Evolutionary conservation across 2,329 filamentous ascomycete species (phyloP).

Genomic region (Ophiostoma himal-ulmi): DNA sequence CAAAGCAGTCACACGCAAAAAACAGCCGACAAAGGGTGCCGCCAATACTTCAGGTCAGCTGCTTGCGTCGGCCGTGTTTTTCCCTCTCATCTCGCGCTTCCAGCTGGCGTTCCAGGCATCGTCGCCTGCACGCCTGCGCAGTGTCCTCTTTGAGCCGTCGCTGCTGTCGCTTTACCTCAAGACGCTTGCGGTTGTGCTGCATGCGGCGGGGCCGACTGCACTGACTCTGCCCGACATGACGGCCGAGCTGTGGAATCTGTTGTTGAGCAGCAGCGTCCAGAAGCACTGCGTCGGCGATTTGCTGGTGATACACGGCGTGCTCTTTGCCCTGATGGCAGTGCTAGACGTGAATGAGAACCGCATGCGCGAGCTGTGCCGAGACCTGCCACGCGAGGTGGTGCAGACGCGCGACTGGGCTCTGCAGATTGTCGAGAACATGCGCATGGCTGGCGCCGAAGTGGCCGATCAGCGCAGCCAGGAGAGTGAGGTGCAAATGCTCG

Average conservation of each 20-base stretch:
- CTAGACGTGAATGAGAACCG: slow-evolving; percentile 75
- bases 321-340: slow-evolving; percentile 73
- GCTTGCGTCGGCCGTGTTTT: slow-evolving; percentile 74
- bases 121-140: slow-evolving; percentile 40
- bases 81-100: slow-evolving; percentile 76
- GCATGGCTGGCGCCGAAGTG: slow-evolving; percentile 43
- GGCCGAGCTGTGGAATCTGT: slow-evolving; percentile 73
- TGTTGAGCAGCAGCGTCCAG: slow-evolving; percentile 59
- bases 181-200: slow-evolving; percentile 75
- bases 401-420: slow-evolving; percentile 82
- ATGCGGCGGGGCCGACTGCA: slow-evolving; percentile 76
- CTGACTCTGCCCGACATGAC: slow-evolving; percentile 74
- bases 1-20: slow-evolving; percentile 22
- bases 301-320: slow-evolving; percentile 61
- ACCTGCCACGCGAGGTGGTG: slow-evolving; percentile 68
- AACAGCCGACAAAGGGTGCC: slow-evolving; percentile 42
- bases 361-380: slow-evolving; percentile 64
- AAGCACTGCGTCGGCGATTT: slow-evolving; percentile 53
- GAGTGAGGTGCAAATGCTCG: slow-evolving; percentile 70
- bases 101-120: slow-evolving; percentile 52
- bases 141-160: slow-evolving; percentile 66
- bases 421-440: slow-evolving; percentile 60
- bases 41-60: slow-evolving; percentile 74
- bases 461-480: slow-evolving; percentile 58
- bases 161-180: slow-evolving; percentile 76